Percentiles rank a stretch among this genome's conserved stretches.
Conservation (phyloP, 129 eudicot species). For the Mikania micrantha region DNA sequence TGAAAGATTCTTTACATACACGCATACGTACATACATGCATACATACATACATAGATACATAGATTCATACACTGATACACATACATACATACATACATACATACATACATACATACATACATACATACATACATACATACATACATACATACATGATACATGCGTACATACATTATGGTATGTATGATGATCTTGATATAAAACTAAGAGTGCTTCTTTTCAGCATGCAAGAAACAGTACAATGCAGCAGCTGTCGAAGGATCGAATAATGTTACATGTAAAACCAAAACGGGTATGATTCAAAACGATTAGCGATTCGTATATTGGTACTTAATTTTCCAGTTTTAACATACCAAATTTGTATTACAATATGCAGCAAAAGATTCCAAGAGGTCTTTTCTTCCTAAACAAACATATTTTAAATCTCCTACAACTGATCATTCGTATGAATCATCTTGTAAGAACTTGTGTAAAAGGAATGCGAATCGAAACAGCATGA, state of each 20-base stretch:
- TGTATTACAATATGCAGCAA: constrained; percentile 17
- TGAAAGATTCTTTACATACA: too few species aligned
- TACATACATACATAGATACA: too few species aligned
- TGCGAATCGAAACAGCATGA: constrained; percentile 23
- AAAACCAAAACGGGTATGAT: constrained; percentile 31
- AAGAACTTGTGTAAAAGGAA: constrained; percentile 13
- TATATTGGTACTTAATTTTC: not conserved
- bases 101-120: too few species aligned
- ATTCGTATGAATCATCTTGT: constrained; percentile 11
- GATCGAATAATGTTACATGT: constrained; percentile 2
- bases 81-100: too few species aligned
- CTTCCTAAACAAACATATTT: constrained; percentile 23
- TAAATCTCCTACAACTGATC: constrained; percentile 11
- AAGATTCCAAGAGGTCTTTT: not conserved
- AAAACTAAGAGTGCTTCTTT: not conserved
- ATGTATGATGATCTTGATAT: not conserved
- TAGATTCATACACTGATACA: too few species aligned
- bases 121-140: too few species aligned
- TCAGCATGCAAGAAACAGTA: constrained; percentile 20
- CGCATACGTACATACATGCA: too few species aligned
- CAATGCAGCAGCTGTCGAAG: constrained; percentile 13
- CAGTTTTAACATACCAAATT: not conserved
- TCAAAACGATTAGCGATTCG: not conserved
- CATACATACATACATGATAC: too few species aligned
- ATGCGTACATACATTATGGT: too few species aligned